Conservation (phyloP, 2,329 filamentous ascomycete genomes). For the Sordariomycetes sp. region DNA sequence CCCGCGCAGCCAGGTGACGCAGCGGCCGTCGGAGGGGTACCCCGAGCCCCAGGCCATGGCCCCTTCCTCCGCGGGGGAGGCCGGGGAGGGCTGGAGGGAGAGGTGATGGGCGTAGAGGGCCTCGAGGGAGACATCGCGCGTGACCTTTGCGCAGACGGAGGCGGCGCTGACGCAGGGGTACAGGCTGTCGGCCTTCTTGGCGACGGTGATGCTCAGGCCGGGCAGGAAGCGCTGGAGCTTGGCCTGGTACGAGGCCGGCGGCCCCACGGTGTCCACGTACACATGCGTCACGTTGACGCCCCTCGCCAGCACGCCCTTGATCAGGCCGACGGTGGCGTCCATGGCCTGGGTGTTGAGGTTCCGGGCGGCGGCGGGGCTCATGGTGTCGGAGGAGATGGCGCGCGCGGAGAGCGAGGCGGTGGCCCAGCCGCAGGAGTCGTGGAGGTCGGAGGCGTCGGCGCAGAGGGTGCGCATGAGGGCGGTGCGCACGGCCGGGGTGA, state of each 20-base stretch:
- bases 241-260: conserved; percentile 71
- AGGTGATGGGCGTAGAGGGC: conserved; percentile 48
- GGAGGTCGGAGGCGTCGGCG: conserved; percentile 40
- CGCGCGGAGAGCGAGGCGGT: conserved; percentile 70
- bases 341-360: conserved; percentile 95
- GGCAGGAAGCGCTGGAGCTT: conserved; percentile 80
- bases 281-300: conserved; percentile 82
- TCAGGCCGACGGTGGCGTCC: conserved; percentile 79
- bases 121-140: conserved; percentile 80
- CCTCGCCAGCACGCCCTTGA: conserved; percentile 61
- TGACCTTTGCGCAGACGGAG: conserved; percentile 92
- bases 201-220: conserved; percentile 61
- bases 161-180: conserved; percentile 92
- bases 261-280: conserved; percentile 91
- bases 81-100: neutral
- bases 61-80: conserved; percentile 24
- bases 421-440: conserved; percentile 66
- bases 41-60: conserved; percentile 70
- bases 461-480: conserved; percentile 61
- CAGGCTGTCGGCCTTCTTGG: conserved; percentile 85
- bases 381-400: conserved; percentile 72
- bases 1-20: conserved; percentile 66
- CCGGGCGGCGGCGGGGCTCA: conserved; percentile 54
- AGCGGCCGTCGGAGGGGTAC: conserved; percentile 80
- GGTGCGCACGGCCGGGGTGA: conserved; percentile 70